Base-by-base conservation (phyloP, 257 asterid genomes). In the Nicotiana paniculata region DNA sequence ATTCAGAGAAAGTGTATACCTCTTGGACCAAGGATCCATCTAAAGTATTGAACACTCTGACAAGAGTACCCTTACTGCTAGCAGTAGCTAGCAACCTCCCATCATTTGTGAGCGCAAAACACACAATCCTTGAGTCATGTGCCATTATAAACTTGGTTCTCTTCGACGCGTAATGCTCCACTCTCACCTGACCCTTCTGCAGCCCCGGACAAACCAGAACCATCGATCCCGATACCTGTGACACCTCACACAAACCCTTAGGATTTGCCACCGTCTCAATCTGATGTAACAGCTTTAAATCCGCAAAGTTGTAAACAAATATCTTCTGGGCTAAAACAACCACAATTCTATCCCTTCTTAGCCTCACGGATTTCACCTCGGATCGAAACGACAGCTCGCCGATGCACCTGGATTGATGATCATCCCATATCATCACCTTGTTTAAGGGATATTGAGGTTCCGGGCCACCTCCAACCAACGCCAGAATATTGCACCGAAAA, bases 381-480 rank as follows among this genome's bases (percentile, higher is more conserved):
- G 97, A 92, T 87, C 97, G 88, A 75, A 95, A 95, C 3, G 97
- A 91, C 0, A 95, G 82, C 54, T 95, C 98, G 18, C 97, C 99
- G 4, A 93, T 91, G 63, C 99, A 95, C n/a, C 97, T 85, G 35
- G 90, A 87, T 76, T 89, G 93, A 80, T 92, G 92, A 84, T 93
- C 97, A 84, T 93, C 97, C 98, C 99, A 95, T 59, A 95, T 90
- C 99, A 95, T 93, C 39, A 95, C 99, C 88, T 95, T 95, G 77
- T 91, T 92, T 53, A 91, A 72, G 0, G 97, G 93, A 79, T 91
- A 95, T 83, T 91, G 97, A 4, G 98, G 98, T 26, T 90, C 85
- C 8, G 93, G 91, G 32, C 96, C 97, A 4, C 99, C 97, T 26
- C 99, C 99, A 10, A 93, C 97, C 7, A 95, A 62, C 1, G 97